phyloP scores from a whole-genome alignment of 441 rosid genomes.

The Adansonia madagascariensis region DNA sequence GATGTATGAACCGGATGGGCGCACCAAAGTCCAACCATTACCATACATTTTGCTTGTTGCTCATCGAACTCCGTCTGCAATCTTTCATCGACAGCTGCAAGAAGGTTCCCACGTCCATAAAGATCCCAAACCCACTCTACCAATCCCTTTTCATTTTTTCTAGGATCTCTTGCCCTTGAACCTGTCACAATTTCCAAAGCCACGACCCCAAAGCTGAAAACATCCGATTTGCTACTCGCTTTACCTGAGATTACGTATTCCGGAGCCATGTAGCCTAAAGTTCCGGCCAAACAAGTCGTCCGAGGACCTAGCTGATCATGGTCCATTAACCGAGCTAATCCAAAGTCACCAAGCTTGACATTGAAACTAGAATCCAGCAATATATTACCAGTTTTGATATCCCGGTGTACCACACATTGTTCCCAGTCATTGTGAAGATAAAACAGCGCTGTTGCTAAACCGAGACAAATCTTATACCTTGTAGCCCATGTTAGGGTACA shows the following conservation, averaged over 20 bases:
- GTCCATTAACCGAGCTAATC: constrained; percentile 64
- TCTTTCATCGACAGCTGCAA: constrained; percentile 48
- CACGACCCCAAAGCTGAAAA: constrained; percentile 68
- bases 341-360: constrained; percentile 74
- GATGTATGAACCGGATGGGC: constrained; percentile 57
- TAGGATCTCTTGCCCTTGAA: constrained; percentile 46
- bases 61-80: constrained; percentile 42
- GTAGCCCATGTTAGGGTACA: constrained; percentile 44
- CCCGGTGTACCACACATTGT: constrained; percentile 71
- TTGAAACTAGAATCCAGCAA: constrained; percentile 68
- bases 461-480: constrained; percentile 58
- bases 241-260: constrained; percentile 69
- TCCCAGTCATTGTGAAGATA: constrained; percentile 84
- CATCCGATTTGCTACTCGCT: constrained; percentile 70
- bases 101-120: constrained; percentile 47
- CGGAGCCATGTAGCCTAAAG: constrained; percentile 72
- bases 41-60: constrained; percentile 47
- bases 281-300: constrained; percentile 66
- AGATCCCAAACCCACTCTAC: constrained; percentile 70
- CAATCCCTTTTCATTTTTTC: constrained; percentile 44
- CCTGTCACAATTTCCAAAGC: constrained; percentile 63
- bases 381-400: constrained; percentile 66
- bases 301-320: constrained; percentile 57
- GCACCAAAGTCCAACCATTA: constrained; percentile 68
- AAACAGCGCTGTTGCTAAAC: constrained; percentile 59